Base-by-base conservation (phyloP, 768 basidiomycete species). In the Lactarius vividus region DNA sequence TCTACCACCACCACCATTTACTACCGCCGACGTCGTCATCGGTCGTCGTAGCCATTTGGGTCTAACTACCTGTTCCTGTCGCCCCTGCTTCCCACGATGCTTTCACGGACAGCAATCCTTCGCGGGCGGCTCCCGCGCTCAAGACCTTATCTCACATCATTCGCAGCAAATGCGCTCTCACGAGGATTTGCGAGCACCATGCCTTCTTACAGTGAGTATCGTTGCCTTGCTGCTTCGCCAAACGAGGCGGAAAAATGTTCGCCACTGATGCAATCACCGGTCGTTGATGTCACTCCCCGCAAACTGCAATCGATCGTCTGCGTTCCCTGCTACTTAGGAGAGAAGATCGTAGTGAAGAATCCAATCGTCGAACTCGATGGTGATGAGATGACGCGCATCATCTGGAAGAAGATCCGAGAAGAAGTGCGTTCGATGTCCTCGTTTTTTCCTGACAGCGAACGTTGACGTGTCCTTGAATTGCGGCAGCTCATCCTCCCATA, bases 371-470 rank as follows among this genome's bases (percentile, higher is more conserved):
- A 97, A 79, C 85, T 98, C 60, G 95, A 98, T 76, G 95, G 95
- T 56, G 96, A 97, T 78, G 96, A 99, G 80, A 98, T 98, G 96
- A 99, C 96, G 39, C 83, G 96, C 71, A 97, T 99, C 73, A 99
- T 98, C 76, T 98, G 93, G 94, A 95, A 94, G 85, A 94, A 94
- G 83, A 95, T 96, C 74, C 83, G 92, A 64, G 91, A 97, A 73
- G 94, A 97, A 86, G 94, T 94, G 63, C 66, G 84, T 78, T 59
- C 29, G n/a, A 11, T 53, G 16, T 23, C 49, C 8, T 64, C 37
- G n/a, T 23, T 63, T 35, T 42, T 35, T 13, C 20, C 9, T 40
- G 57, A 29, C 39, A 13, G 46, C 23, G 11, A 23, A 49, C 57
- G 57, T 46, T 60, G 49, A 31, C 39, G 13, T 35, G 7, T 13